Base-by-base conservation (phyloP, 495 filamentous ascomycete species). In the Xylaria nigripes region DNA sequence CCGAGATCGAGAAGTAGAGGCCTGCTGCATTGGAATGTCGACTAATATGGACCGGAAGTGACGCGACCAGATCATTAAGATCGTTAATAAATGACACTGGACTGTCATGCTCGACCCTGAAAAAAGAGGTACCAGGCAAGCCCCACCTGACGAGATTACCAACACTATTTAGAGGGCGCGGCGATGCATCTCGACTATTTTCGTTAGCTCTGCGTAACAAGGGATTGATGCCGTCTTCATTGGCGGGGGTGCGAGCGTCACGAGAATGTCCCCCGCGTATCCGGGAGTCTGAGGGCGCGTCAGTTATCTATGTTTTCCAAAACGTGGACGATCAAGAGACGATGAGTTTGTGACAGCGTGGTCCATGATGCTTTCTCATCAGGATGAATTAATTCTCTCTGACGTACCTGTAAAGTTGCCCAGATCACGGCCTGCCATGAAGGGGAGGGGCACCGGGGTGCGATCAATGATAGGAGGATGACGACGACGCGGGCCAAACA, bases 221-320 rank as follows among this genome's bases (percentile, higher is more conserved):
- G 45, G 90, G 90, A 62, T 96, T 95, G 3, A 78, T 75, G 16
- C 88, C 89, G 61, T 95, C 89, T 60, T 95, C 89, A 40, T 76
- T 77, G 13, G 55, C 48, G 42, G 58, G 45, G 5, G 61, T 50
- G 24, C 66, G 58, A n/a, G 54, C 52, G 48, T 70, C 59, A 27
- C 56, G 56, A 22, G 63, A 61, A 45, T 61, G 59, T 19, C 61
- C 54, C 19, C 34, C 16, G 23, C 46, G 36, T 64, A 65, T 50
- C 66, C 65, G 59, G 73, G 75, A 38, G 38, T 74, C 75, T 73
- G 51, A 9, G 55, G 36, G 38, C 16, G 12, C 40, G 59, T 71
- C 61, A 71, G 68, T 57, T 49, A 38, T 56, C n/a, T 48, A 46
- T n/a, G 15, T 29, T 7, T 46, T 25, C 40, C 8, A 30, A 29